Evolutionary conservation across 495 filamentous ascomycete genomes (phyloP).

Genomic region (Hypoxylon perforatum): DNA sequence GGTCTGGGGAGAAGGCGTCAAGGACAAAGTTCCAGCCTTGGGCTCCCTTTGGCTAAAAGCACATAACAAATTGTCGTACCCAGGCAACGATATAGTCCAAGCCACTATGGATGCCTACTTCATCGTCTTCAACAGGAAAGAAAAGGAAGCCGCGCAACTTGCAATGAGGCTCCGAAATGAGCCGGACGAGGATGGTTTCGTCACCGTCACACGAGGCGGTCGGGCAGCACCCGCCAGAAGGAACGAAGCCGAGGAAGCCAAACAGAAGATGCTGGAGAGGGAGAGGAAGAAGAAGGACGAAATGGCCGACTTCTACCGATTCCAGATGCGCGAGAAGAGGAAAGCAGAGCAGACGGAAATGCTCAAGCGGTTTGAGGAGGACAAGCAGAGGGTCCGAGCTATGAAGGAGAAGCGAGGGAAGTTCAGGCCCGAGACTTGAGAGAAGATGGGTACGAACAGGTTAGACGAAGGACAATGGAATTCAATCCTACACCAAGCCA

Average conservation of each 20-base stretch:
- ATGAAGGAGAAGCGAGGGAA: constrained; percentile 70
- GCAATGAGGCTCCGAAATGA: constrained; percentile 73
- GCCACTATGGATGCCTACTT: constrained; percentile 84
- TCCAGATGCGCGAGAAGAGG: constrained; percentile 88
- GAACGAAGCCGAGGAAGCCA: constrained; percentile 77
- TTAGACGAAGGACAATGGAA: background rate
- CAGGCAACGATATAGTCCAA: constrained; percentile 71
- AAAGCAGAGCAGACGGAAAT: constrained; percentile 83
- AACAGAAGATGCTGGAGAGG: constrained; percentile 79
- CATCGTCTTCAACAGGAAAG: constrained; percentile 71
- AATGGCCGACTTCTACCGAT: constrained; percentile 87
- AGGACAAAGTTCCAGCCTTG: constrained; percentile 63
- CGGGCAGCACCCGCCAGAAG: constrained; percentile 77
- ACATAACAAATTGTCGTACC: constrained; percentile 76
- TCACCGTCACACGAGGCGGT: constrained; percentile 86
- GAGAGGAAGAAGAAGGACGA: constrained; percentile 71
- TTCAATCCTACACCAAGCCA: background rate
- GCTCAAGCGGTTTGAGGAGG: constrained; percentile 72
- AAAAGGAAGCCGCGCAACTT: constrained; percentile 72
- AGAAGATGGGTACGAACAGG: background rate
- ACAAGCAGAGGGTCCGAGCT: constrained; percentile 68
- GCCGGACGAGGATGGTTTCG: constrained; percentile 94
- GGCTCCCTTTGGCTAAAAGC: constrained; percentile 71
- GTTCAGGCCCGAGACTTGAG: constrained; percentile 64
- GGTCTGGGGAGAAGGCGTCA: constrained; percentile 73